Conservation (phyloP, 202 grass and related monocot genomes). For the Schoenoplectus triqueter region DNA sequence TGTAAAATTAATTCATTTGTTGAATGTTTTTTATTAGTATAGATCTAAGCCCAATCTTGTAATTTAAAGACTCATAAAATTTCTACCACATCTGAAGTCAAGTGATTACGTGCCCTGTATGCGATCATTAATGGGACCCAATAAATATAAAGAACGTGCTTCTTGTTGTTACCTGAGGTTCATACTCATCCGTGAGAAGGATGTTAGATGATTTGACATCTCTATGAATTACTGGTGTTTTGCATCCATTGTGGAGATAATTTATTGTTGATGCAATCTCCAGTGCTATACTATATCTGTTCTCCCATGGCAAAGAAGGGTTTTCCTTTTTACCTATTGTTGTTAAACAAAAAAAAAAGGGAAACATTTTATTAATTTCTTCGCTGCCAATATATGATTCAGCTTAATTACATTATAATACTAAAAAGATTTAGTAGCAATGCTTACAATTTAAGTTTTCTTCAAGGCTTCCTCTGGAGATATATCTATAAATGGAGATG, state of each 20-base stretch:
- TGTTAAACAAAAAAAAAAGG: not conserved
- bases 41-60: not conserved
- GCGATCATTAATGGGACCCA: not conserved
- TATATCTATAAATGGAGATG: conserved; percentile 79
- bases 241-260: conserved; percentile 68
- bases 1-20: not conserved
- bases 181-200: conserved; percentile 71
- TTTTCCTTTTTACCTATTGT: conserved; percentile 59
- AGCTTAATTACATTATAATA: conserved; percentile 35
- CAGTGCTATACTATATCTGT: conserved; percentile 65
- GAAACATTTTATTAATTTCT: conserved; percentile 13
- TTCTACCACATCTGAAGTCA: too few species aligned
- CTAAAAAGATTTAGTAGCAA: not conserved
- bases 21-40: not conserved
- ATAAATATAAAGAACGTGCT: not conserved
- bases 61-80: too few species aligned
- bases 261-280: conserved; percentile 73
- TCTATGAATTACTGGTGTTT: conserved; percentile 86
- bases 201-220: conserved; percentile 99
- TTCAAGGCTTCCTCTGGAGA: conserved; percentile 80
- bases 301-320: conserved; percentile 61
- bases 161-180: conserved; percentile 56
- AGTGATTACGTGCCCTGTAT: not conserved
- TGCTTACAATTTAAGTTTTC: conserved; percentile 83
- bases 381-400: conserved; percentile 32